Base-by-base conservation (phyloP, 768 basidiomycete genomes). In the Leccinum uliginosum region DNA sequence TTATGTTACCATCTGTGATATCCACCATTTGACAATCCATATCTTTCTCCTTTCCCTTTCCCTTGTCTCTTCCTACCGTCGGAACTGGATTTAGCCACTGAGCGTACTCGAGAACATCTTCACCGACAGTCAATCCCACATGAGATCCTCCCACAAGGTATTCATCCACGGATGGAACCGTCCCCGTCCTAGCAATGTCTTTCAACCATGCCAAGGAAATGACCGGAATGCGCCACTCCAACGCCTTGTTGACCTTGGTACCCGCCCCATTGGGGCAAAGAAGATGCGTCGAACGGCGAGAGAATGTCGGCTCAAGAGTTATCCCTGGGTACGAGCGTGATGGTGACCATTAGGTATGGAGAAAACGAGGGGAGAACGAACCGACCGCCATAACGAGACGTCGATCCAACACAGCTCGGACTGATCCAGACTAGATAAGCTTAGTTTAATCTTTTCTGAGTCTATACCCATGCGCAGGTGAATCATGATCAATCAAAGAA, bases 151-250 rank as follows among this genome's bases (percentile, higher is more conserved):
- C 60, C 2, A 75, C 74, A 17, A 78, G 55, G 59, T 74, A 77
- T 21, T 63, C 66, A 9, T 71, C 57, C 4, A 69, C 61, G 1
- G 51, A 26, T 1, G 81, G 81, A 38, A 89, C 67, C 2, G 46
- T 49, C 0, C 88, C 91, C 0, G 71, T 77, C 26, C 64, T 67
- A 9, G 80, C 85, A 59, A 91, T 81, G 0, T 75, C 73, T 12
- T 76, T 75, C 17, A 97, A 66, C 92, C 93, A 97, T 10, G 73
- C 74, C 68, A 87, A 75, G 35, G 78, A 76, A 19, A 95, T 77
- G n/a, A 90, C 82, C 0, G 86, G 84, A 8, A 88, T 80, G 14
- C 78, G 78, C 93, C 94, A 96, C 66, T 91, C 83, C 35, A 69
- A 65, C 3, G 93, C 92, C 68, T 87, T 91, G 15, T 85, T 81